Conservation (phyloP, 2,329 filamentous ascomycete species). For the Phyllosticta ampelicida region DNA sequence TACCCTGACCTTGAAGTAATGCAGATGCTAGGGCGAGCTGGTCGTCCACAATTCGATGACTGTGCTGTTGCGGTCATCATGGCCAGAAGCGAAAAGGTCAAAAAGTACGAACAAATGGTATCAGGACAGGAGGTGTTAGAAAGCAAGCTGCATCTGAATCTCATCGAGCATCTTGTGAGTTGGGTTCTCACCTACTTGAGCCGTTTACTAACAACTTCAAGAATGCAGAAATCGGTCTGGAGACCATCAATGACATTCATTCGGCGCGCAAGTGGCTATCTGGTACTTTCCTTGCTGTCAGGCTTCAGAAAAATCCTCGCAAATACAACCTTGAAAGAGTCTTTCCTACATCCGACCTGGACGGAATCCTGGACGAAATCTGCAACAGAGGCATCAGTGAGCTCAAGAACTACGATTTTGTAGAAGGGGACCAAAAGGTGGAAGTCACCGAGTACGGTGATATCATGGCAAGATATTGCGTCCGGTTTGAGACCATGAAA, state of each 20-base stretch:
- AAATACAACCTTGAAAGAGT: conserved; percentile 57
- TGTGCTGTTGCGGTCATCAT: conserved; percentile 70
- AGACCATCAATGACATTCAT: conserved; percentile 54
- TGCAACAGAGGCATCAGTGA: conserved; percentile 57
- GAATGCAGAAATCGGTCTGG: conserved; percentile 72
- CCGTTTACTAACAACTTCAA: conserved; percentile 9
- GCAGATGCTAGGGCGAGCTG: conserved; percentile 82
- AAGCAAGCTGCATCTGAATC: conserved; percentile 65
- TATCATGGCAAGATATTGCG: conserved; percentile 74
- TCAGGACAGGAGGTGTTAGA: conserved; percentile 64
- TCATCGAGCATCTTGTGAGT: conserved; percentile 60
- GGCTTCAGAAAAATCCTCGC: conserved; percentile 57
- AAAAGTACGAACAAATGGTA: conserved; percentile 61
- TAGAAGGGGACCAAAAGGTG: conserved; percentile 41
- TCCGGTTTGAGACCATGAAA: conserved; percentile 72
- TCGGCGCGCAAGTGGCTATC: conserved; percentile 64
- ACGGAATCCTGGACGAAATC: conserved; percentile 57
- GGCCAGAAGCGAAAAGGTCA: conserved; percentile 54
- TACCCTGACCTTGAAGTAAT: conserved; percentile 77
- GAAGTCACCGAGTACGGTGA: conserved; percentile 61
- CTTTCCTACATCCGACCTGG: conserved; percentile 39
- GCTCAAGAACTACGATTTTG: conserved; percentile 50
- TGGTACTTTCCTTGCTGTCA: conserved; percentile 68
- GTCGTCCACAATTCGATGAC: conserved; percentile 71
- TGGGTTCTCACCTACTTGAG: not conserved